Percentiles rank a stretch among this genome's conserved stretches.
Conservation (phyloP, 768 basidiomycete species). For the Mycena maculata region DNA sequence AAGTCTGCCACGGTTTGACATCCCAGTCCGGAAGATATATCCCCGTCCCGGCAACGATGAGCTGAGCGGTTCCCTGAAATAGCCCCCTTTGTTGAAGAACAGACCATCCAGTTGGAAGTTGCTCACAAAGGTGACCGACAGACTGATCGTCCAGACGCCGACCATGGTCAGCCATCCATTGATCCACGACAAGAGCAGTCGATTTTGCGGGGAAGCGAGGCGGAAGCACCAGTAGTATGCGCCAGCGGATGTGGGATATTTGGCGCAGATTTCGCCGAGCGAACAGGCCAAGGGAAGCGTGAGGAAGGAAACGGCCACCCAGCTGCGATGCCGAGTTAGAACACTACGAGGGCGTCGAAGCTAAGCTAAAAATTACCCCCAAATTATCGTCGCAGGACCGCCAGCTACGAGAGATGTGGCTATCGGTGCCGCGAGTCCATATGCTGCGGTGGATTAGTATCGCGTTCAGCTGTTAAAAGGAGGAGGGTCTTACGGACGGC, state of each 20-base stretch:
- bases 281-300: conserved; percentile 64
- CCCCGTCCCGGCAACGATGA: conserved; percentile 67
- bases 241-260: conserved; percentile 71
- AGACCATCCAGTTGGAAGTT: not conserved
- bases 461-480: not conserved
- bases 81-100: not conserved
- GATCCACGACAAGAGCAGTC: conserved; percentile 69
- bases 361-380: conserved; percentile 57
- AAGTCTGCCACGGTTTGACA: conserved; percentile 70
- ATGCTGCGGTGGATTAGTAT: conserved; percentile 50
- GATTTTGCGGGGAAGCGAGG: conserved; percentile 62
- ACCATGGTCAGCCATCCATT: conserved; percentile 78
- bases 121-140: conserved; percentile 72
- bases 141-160: conserved; percentile 75
- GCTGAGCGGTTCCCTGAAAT: conserved; percentile 61
- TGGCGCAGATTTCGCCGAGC: conserved; percentile 68
- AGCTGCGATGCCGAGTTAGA: conserved; percentile 45
- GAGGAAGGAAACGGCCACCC: conserved; percentile 62
- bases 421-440: conserved; percentile 66
- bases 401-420: conserved; percentile 66
- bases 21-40: conserved; percentile 71
- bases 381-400: conserved; percentile 67
- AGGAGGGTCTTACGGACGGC: conserved; percentile 64
- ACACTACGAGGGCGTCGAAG: not conserved
- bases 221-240: conserved; percentile 77